Evolutionary conservation across 345 rosid species (phyloP).

Genomic region (Citrus unshiu): DNA sequence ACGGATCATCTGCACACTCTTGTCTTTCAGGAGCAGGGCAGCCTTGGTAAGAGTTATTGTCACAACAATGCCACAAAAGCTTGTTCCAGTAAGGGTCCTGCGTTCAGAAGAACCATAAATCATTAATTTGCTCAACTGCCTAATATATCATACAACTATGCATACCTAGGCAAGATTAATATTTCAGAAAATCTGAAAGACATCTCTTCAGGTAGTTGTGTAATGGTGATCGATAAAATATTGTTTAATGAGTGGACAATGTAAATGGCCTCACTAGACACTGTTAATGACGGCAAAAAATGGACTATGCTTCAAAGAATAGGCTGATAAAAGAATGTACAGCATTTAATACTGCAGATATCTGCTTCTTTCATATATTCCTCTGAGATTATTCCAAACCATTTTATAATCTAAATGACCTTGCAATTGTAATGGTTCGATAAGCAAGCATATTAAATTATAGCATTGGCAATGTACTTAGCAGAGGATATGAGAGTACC

Average conservation of each 20-base stretch:
- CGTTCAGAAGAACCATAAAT: not conserved
- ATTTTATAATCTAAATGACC: not conserved
- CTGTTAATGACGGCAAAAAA: not conserved
- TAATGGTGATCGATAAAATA: not conserved
- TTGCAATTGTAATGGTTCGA: not conserved
- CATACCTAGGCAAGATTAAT: not conserved
- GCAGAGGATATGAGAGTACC: conserved; percentile 29
- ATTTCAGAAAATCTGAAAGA: not conserved
- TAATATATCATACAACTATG: too few relatives aligned
- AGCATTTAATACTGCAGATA: not conserved
- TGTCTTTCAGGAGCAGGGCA: conserved; percentile 41
- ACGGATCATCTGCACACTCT: not conserved
- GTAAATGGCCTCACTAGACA: not conserved
- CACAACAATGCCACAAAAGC: conserved; percentile 44
- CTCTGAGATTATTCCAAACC: not conserved
- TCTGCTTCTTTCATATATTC: not conserved
- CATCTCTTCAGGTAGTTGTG: not conserved
- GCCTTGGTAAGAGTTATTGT: conserved; percentile 46
- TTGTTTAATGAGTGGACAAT: not conserved
- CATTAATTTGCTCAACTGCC: not conserved
- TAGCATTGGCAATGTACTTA: not conserved
- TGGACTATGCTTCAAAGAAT: not conserved
- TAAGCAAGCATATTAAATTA: not conserved
- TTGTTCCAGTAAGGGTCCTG: conserved; percentile 53
- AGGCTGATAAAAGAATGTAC: not conserved